phyloP scores from a whole-genome alignment of 2,329 filamentous ascomycete genomes.

The Gaeumannomyces sp. region DNA sequence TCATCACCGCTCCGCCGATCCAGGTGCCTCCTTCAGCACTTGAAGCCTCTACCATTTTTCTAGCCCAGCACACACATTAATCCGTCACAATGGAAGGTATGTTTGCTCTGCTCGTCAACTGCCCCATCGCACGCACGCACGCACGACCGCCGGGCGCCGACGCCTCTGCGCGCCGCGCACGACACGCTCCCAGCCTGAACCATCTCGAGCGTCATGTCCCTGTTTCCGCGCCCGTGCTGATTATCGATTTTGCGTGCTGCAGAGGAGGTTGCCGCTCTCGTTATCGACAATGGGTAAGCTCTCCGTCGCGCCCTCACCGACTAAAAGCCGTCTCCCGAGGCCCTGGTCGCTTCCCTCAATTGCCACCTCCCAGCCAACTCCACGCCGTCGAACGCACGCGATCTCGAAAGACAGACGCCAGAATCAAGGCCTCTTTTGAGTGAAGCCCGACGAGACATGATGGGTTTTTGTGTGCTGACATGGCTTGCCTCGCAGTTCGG shows the following conservation, averaged over 20 bases:
- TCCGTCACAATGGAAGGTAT: slow-evolving; percentile 51
- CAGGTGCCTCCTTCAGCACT: slow-evolving; percentile 23
- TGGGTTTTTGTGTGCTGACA: slow-evolving; percentile 29
- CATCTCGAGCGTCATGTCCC: neutral
- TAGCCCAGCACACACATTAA: slow-evolving; percentile 27
- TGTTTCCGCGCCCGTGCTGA: slow-evolving; percentile 6
- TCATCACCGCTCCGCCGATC: slow-evolving; percentile 28
- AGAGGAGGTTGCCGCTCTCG: slow-evolving; percentile 99
- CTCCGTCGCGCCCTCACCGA: slow-evolving; percentile 27
- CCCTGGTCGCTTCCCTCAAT: neutral
- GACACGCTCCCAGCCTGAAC: slow-evolving; percentile 7
- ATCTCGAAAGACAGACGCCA: neutral
- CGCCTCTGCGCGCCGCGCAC: slow-evolving; percentile 7
- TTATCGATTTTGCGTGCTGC: slow-evolving; percentile 29
- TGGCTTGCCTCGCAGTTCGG: slow-evolving; percentile 62
- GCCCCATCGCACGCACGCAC: slow-evolving; percentile 12
- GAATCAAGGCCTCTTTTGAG: slow-evolving; percentile 10
- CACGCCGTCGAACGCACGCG: slow-evolving; percentile 1
- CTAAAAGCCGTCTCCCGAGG: slow-evolving; percentile 1
- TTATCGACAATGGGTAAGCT: slow-evolving; percentile 99
- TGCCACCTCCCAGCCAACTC: neutral
- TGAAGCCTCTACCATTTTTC: slow-evolving; percentile 25
- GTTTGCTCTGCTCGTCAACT: slow-evolving; percentile 13
- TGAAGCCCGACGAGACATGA: slow-evolving; percentile 17
- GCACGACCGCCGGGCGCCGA: neutral